Evolutionary conservation across 306 rosid species (phyloP), one percentile per base, ranked within the genome.

Genomic region (Lithocarpus polystachyus): DNA sequence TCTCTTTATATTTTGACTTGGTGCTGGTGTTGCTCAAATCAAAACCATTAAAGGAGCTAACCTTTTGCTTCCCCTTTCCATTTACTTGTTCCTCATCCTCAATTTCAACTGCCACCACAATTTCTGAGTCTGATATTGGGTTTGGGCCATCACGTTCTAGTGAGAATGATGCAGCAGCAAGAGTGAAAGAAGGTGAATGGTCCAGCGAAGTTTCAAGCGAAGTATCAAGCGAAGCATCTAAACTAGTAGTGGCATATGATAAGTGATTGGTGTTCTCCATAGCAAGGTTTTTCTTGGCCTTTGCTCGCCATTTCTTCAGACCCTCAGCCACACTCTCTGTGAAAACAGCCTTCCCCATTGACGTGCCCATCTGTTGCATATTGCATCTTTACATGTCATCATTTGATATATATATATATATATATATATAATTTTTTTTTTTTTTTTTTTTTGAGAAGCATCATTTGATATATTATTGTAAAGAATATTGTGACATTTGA

Each of bases 321-420:
- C 93, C 88, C 43, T 68, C 37, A 24, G 78, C 77, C 56, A 89
- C 87, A 2, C 61, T 71, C 61, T 84, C 93, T 1, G 87, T 83
- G 79, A 89, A 86, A 52, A 85, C 91, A 14, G 75, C 85, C 53
- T 78, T 84, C 54, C 80, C 80, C 93, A 89, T 87, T 17, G 88
- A 72, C 13, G 87, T 68, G 18, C 91, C 91, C 93, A 89, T 89
- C 88, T 89, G 87, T 73, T 52, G 11, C 62, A 80, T 3, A 31
- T 74, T 70, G 20, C 82, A 84, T 60, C 51, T 31, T 59, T 14
- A 5, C 1, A 4, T 20, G 31, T 48, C 53, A 48, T 13, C 17
- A 48, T 45, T 8, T 40, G 48, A 40, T 8, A 0, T 31, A 0
- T 5, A n/a, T n/a, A n/a, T n/a, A n/a, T n/a, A n/a, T n/a, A n/a